A percentile compares a stretch with the other conserved stretches of the same genome.
Conservation (phyloP, 2,329 filamentous ascomycete species). For the Cercospora brassicicola region DNA sequence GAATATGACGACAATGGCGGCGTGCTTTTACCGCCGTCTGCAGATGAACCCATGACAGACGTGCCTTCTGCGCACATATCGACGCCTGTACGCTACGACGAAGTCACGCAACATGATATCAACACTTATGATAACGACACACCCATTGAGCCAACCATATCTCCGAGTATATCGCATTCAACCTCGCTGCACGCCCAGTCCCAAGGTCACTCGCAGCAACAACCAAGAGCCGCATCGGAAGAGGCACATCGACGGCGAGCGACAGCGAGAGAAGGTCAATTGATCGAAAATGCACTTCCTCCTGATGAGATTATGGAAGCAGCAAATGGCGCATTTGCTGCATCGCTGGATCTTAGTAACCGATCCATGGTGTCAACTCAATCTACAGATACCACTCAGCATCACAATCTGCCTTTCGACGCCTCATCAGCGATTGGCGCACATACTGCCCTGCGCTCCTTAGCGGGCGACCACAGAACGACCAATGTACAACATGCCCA, state of each 20-base stretch:
- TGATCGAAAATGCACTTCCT: not conserved
- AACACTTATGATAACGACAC: not conserved
- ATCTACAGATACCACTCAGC: not conserved
- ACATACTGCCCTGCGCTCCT: not conserved
- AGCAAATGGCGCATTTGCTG: not conserved
- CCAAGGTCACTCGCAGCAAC: not conserved
- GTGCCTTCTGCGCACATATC: constrained; percentile 7
- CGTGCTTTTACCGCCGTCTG: constrained; percentile 4
- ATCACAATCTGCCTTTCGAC: not conserved
- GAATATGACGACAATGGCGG: constrained; percentile 20
- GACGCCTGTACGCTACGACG: constrained; percentile 4
- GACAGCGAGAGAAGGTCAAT: not conserved
- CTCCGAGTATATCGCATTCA: not conserved
- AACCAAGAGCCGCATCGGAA: not conserved
- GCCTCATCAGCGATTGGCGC: not conserved
- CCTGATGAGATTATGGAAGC: not conserved
- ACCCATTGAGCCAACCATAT: not conserved
- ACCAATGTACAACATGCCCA: not conserved
- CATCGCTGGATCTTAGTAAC: not conserved
- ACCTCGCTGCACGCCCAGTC: not conserved
- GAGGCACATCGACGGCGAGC: not conserved
- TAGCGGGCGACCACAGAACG: not conserved
- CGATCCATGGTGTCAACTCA: not conserved
- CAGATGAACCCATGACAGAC: constrained; percentile 11
- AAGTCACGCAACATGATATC: constrained; percentile 7